These are phyloP conservation scores for Alternaria incomplexa DNA, from an alignment of 2,329 filamentous ascomycete genomes.

Conservation along the genomic window DNA sequence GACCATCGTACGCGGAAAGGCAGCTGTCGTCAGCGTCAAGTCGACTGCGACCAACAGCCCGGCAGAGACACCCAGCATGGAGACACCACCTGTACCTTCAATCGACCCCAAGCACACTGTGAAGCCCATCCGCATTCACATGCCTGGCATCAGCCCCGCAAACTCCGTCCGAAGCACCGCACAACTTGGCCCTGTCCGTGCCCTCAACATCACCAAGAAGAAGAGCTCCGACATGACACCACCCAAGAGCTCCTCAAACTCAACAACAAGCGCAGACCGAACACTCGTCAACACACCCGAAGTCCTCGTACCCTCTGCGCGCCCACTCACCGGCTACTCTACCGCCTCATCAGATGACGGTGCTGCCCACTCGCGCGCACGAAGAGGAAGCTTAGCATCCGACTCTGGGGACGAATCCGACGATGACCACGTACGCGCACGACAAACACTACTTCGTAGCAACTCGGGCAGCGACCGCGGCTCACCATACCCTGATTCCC, in stretches of 20 bases:
- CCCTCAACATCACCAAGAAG: conserved; percentile 54
- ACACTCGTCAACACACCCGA: conserved; percentile 34
- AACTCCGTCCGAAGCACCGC: conserved; percentile 47
- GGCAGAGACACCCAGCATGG: conserved; percentile 53
- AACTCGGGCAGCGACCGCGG: conserved; percentile 32
- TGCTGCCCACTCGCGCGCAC: conserved; percentile 41
- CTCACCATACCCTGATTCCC: conserved; percentile 43
- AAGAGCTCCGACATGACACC: conserved; percentile 35
- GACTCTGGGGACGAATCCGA: conserved; percentile 37
- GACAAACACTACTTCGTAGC: conserved; percentile 37
- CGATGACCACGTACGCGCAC: conserved; percentile 44
- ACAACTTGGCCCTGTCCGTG: conserved; percentile 52
- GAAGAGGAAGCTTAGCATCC: conserved; percentile 36
- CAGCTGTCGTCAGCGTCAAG: conserved; percentile 92
- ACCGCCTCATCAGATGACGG: conserved; percentile 41
- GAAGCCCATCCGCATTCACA: conserved; percentile 49
- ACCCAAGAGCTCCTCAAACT: conserved; percentile 34
- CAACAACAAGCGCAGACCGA: conserved; percentile 24
- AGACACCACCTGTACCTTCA: conserved; percentile 73
- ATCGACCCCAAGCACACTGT: conserved; percentile 65
- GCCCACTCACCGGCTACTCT: conserved; percentile 42
- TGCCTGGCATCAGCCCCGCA: conserved; percentile 49
- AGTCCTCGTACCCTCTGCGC: conserved; percentile 28
- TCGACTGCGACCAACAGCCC: conserved; percentile 65
- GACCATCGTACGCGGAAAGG: conserved; percentile 85